phyloP scores from a whole-genome alignment of 2,329 filamentous ascomycete species.

The Eutypa lata region DNA sequence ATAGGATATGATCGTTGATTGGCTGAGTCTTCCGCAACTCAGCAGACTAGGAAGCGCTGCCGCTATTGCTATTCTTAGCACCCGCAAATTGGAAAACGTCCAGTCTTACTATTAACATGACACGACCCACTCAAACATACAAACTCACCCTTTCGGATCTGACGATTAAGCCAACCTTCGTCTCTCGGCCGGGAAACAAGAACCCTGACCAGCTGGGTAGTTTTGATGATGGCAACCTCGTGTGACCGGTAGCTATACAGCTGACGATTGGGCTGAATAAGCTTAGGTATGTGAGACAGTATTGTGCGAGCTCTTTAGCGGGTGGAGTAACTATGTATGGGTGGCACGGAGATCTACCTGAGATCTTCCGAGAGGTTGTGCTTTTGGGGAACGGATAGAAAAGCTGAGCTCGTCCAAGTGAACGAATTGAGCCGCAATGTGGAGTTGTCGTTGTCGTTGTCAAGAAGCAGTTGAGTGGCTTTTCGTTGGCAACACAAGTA shows the following conservation, averaged over 20 bases:
- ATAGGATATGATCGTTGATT: not conserved
- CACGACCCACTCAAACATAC: not conserved
- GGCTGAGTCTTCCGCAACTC: not conserved
- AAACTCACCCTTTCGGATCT: not conserved
- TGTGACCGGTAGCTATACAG: not conserved
- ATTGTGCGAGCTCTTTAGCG: not conserved
- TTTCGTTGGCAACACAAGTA: not conserved
- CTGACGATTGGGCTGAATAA: not conserved
- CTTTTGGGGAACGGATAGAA: not conserved
- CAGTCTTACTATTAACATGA: not conserved
- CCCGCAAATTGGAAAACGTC: not conserved
- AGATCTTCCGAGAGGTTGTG: not conserved
- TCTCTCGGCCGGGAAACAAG: not conserved
- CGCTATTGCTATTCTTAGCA: slow-evolving; percentile 1
- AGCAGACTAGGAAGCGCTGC: not conserved
- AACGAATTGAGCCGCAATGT: not conserved
- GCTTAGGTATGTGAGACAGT: not conserved
- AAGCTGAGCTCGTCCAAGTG: not conserved
- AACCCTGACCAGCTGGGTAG: not conserved
- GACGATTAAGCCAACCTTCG: not conserved
- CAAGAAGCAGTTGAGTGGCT: not conserved
- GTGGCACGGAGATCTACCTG: not conserved
- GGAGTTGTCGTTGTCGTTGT: not conserved
- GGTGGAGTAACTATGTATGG: too few relatives aligned
- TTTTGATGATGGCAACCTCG: not conserved